These are phyloP conservation scores for Ustanciosporium gigantosporum DNA, from an alignment of 1,284 basidiomycete genomes.

Conservation along the genomic window DNA sequence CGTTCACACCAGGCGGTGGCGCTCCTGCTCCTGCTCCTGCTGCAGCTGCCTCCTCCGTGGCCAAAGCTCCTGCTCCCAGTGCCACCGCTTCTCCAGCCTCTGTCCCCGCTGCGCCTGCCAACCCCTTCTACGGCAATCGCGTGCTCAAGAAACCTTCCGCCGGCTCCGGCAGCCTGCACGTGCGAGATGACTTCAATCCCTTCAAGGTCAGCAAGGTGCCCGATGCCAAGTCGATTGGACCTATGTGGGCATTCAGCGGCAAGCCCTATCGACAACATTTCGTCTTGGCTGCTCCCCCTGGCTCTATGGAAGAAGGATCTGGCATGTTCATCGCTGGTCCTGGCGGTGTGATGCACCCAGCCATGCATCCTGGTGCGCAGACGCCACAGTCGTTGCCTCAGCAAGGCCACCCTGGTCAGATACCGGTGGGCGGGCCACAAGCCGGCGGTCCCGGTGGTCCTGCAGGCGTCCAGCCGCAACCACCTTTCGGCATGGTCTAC, in stretches of 20 bases:
- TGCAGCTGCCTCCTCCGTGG: slow-evolving; percentile 8
- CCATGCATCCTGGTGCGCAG: slow-evolving; percentile 26
- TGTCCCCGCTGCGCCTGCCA: slow-evolving; percentile 63
- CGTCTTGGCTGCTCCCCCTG: slow-evolving; percentile 18
- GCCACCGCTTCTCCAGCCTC: slow-evolving; percentile 21
- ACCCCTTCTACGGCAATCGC: slow-evolving; percentile 85
- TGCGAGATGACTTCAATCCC: slow-evolving; percentile 92
- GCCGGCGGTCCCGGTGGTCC: slow-evolving; percentile 4
- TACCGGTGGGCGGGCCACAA: slow-evolving; percentile 12
- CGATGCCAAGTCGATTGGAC: slow-evolving; percentile 72
- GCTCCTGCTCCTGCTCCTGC: slow-evolving; percentile 9
- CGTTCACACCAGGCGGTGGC: slow-evolving; percentile 63
- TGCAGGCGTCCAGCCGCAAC: slow-evolving; percentile 12
- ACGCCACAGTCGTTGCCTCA: slow-evolving; percentile 21
- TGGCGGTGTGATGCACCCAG: slow-evolving; percentile 28
- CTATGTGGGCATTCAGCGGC: slow-evolving; percentile 84
- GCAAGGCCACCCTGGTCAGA: slow-evolving; percentile 22
- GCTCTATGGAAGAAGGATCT: slow-evolving; percentile 25
- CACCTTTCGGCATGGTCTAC: slow-evolving; percentile 43
- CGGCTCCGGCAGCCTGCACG: slow-evolving; percentile 67
- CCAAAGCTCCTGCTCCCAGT: slow-evolving; percentile 63
- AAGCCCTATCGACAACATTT: slow-evolving; percentile 81
- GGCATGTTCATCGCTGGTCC: slow-evolving; percentile 22
- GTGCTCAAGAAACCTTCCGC: slow-evolving; percentile 71
- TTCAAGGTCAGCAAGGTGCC: slow-evolving; percentile 82